phyloP scores from a whole-genome alignment of 2,329 filamentous ascomycete genomes.

The Scleromitrula shiraiana region DNA sequence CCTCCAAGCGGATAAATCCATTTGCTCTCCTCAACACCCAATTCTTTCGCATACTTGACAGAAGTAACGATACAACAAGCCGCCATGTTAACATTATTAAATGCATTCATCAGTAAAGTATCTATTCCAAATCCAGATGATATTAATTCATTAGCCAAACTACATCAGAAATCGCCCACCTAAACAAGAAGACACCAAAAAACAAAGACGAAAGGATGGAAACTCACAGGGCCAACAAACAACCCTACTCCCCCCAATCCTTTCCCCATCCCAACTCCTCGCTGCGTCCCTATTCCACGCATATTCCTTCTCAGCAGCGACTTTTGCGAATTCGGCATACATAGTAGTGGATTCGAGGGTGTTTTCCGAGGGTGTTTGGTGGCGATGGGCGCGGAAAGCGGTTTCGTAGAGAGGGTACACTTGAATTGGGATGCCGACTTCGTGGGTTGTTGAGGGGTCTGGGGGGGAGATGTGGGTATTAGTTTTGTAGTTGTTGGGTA shows the following conservation, averaged over 20 bases:
- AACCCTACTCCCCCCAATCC: slow-evolving; percentile 56
- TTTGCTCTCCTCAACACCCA: slow-evolving; percentile 45
- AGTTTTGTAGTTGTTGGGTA: too few relatives aligned
- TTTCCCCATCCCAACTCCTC: slow-evolving; percentile 36
- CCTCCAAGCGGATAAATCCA: slow-evolving; percentile 60
- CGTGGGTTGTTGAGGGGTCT: slow-evolving; percentile 50
- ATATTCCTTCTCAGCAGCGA: slow-evolving; percentile 44
- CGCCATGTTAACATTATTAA: slow-evolving; percentile 60
- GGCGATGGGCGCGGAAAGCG: slow-evolving; percentile 47
- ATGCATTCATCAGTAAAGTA: slow-evolving; percentile 62
- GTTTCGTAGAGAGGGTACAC: slow-evolving; percentile 63
- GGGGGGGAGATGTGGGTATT: background rate
- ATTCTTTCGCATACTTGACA: slow-evolving; percentile 41
- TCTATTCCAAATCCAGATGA: too few relatives aligned
- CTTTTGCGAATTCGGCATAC: slow-evolving; percentile 52
- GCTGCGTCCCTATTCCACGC: slow-evolving; percentile 49
- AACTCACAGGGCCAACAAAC: slow-evolving; percentile 58
- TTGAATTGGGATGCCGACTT: slow-evolving; percentile 55
- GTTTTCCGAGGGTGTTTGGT: slow-evolving; percentile 48
- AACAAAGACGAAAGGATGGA: background rate
- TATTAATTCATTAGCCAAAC: slow-evolving; percentile 14
- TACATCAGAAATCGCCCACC: too few relatives aligned
- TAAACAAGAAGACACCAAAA: too few relatives aligned
- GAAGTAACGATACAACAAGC: slow-evolving; percentile 54
- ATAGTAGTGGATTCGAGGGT: slow-evolving; percentile 49